These are phyloP conservation scores for Zelopaecilomyces penicillatus DNA, from an alignment of 2,329 filamentous ascomycete species.

Conservation along the genomic window DNA sequence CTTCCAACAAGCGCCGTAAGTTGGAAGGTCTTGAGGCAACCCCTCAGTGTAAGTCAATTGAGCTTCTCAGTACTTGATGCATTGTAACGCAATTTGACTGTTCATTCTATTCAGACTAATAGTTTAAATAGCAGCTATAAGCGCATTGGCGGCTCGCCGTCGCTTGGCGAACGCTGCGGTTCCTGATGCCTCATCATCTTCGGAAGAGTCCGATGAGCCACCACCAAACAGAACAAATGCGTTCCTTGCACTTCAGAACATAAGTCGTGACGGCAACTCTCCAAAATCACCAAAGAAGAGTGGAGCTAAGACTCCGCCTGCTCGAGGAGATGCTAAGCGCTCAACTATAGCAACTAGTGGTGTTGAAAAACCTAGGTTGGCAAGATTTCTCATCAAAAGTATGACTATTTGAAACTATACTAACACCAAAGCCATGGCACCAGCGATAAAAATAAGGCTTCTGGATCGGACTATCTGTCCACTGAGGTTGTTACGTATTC, in stretches of 20 bases:
- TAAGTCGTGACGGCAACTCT: constrained; percentile 6
- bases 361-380: neutral
- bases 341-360: neutral
- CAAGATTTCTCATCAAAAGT: too few relatives aligned
- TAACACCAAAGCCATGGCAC: neutral
- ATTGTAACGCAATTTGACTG: too few relatives aligned
- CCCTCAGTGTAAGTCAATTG: constrained; percentile 20
- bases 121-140: constrained; percentile 15
- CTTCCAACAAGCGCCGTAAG: constrained; percentile 27
- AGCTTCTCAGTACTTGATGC: too few relatives aligned
- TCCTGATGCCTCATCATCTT: constrained; percentile 6
- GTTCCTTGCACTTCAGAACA: constrained; percentile 20
- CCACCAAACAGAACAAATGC: constrained; percentile 17
- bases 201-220: constrained; percentile 14
- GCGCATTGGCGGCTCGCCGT: constrained; percentile 28
- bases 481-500: constrained; percentile 28
- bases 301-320: neutral
- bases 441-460: neutral
- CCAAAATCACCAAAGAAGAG: constrained; percentile 13
- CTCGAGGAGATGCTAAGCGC: neutral
- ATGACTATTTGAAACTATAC: too few relatives aligned
- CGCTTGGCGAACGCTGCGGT: constrained; percentile 15
- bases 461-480: constrained; percentile 1
- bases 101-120: neutral
- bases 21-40: constrained; percentile 19